phyloP scores from a whole-genome alignment of 2,329 filamentous ascomycete genomes.

The Clonostachys byssicola region DNA sequence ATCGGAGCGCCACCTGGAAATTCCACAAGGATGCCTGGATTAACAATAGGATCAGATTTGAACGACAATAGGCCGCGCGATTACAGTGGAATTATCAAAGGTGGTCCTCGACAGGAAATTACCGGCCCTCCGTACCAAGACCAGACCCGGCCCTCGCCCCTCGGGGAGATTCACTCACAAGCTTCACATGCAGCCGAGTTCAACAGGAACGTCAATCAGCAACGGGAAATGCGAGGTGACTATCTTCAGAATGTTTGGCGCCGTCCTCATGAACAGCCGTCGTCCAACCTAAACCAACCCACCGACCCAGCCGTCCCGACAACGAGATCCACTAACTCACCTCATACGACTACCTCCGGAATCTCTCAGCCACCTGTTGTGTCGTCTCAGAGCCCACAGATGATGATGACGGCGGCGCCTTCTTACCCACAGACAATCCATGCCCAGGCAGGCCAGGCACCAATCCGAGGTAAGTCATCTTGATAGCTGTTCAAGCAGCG shows the following conservation, averaged over 20 bases:
- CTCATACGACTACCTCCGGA: slow-evolving; percentile 50
- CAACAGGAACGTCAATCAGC: slow-evolving; percentile 78
- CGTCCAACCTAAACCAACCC: slow-evolving; percentile 40
- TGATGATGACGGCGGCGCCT: slow-evolving; percentile 60
- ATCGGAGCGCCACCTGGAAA: slow-evolving; percentile 59
- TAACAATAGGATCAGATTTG: slow-evolving; percentile 75
- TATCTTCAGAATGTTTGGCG: slow-evolving; percentile 82
- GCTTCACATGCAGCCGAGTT: slow-evolving; percentile 86
- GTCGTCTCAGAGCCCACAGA: slow-evolving; percentile 59
- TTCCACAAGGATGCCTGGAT: slow-evolving; percentile 74
- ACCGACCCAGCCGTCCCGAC: slow-evolving; percentile 38
- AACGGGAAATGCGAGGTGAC: slow-evolving; percentile 73
- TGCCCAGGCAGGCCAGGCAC: slow-evolving; percentile 66
- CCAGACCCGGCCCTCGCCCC: slow-evolving; percentile 69
- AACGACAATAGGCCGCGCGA: slow-evolving; percentile 75
- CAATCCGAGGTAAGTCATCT: slow-evolving; percentile 62
- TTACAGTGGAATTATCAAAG: slow-evolving; percentile 72
- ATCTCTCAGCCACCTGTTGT: slow-evolving; percentile 53
- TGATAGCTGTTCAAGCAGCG: slow-evolving; percentile 44
- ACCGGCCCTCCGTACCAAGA: slow-evolving; percentile 86
- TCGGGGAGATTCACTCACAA: slow-evolving; percentile 78
- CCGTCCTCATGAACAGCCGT: slow-evolving; percentile 73
- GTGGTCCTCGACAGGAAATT: slow-evolving; percentile 84
- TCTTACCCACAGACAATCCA: slow-evolving; percentile 70
- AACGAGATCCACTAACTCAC: slow-evolving; percentile 51